Base-by-base conservation (phyloP, 108 stramenopile genomes). In the Cyclotella kingstonii region DNA sequence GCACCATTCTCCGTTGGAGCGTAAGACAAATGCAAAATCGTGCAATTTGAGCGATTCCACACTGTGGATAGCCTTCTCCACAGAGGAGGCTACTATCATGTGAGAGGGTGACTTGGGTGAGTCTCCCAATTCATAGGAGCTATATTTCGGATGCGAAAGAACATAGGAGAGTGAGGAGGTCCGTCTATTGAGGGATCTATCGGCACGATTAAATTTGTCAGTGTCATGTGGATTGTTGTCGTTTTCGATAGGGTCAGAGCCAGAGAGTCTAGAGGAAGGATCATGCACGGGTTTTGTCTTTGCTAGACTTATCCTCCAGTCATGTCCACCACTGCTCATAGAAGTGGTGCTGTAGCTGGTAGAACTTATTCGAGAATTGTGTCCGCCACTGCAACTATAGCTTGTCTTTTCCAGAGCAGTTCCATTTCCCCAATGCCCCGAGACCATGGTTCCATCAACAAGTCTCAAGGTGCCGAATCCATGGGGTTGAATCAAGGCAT, bases 1-100 rank as follows among this genome's bases (percentile, higher is more conserved):
- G 28, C 41, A 43, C 58, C 58, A 60, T 60, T 60, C 42, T 33
- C 43, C 42, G 34, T 60, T 60, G 40, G 58, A 43, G 2, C 58
- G 40, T 21, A 25, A n/a, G 6, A 60, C 44, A 21, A 60, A 60
- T 27, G 58, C 58, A 46, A 60, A 60, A 31, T 60, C 58, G 34
- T 43, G 42, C 10, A 60, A 28, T 10, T 60, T 46, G n/a, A 60
- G 34, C 19, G 29, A 46, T 0, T 27, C 15, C 4, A 26, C 42
- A 43, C 31, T 30, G 15, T 45, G 1, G 0, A 60, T 17, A 7
- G 58, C 58, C 11, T 33, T 27, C 33, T 60, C 40, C 14, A 7
- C 21, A 6, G 58, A 45, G 15, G 43, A 9, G 18, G 40, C 30
- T 30, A 30, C 11, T 19, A 46, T 33, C 58, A 60, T 60, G 44